phyloP scores from a whole-genome alignment of 208 protist genomes.

The Wallacemonas collosoma region DNA sequence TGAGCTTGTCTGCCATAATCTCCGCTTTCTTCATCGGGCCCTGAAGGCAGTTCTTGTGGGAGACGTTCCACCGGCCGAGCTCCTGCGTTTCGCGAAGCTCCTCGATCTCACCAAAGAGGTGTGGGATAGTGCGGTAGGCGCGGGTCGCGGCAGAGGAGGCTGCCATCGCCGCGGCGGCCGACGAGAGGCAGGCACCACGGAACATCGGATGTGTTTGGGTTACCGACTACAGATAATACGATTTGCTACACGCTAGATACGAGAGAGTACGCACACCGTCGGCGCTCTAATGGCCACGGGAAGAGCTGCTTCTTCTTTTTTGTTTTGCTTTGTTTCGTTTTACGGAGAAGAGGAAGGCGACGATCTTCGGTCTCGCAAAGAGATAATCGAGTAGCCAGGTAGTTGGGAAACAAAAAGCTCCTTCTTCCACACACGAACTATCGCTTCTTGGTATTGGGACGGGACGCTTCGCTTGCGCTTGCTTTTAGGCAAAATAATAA shows the following conservation, averaged over 20 bases:
- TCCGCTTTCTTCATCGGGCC: constrained; percentile 85
- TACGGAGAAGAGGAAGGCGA: too few relatives aligned
- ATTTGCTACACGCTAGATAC: not conserved
- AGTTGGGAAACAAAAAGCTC: too few relatives aligned
- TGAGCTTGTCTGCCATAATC: constrained; percentile 89
- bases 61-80: constrained; percentile 78
- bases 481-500: too few relatives aligned
- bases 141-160: constrained; percentile 23
- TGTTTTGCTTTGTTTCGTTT: not conserved
- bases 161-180: not conserved
- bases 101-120: constrained; percentile 87
- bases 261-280: too few relatives aligned
- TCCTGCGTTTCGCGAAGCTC: constrained; percentile 87
- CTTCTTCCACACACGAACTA: too few relatives aligned
- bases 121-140: constrained; percentile 81
- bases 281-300: too few relatives aligned
- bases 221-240: not conserved
- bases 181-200: constrained; percentile 15
- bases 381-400: too few relatives aligned
- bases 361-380: too few relatives aligned
- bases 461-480: too few relatives aligned
- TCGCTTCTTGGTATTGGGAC: too few relatives aligned
- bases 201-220: constrained; percentile 24
- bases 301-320: not conserved
- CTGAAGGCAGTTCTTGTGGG: constrained; percentile 83